phyloP scores from a whole-genome alignment of 305 asterid genomes.

The Rubia balearica region DNA sequence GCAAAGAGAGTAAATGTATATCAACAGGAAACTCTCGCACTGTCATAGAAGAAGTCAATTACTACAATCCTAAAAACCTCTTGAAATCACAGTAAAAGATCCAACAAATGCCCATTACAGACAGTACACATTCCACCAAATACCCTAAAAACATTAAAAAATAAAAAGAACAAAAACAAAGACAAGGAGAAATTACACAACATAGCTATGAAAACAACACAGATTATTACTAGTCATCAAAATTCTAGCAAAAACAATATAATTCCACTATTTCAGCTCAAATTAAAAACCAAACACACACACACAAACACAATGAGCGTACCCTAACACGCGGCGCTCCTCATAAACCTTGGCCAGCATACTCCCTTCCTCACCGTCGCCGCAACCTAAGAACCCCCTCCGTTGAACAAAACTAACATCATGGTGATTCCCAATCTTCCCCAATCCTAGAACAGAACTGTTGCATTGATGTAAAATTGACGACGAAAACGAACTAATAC shows the following conservation, averaged over 20 bases:
- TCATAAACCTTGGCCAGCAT: conserved; percentile 55
- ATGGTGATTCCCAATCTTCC: conserved; percentile 16
- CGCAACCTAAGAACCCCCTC: conserved; percentile 75
- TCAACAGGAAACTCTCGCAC: neutral
- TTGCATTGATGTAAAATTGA: neutral
- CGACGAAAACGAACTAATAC: conserved; percentile 14
- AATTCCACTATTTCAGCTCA: neutral
- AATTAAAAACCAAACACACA: neutral
- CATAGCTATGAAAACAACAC: neutral
- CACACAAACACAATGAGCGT: no score
- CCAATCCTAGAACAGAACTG: conserved; percentile 9
- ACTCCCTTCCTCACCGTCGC: conserved; percentile 67
- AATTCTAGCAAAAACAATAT: neutral
- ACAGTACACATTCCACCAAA: neutral
- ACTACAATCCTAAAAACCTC: neutral
- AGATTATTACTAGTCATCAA: no score
- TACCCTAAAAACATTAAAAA: no score
- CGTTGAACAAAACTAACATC: conserved; percentile 25
- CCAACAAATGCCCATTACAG: neutral
- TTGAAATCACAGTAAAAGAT: neutral
- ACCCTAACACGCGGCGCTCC: conserved; percentile 44
- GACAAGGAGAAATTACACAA: neutral
- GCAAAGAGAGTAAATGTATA: neutral
- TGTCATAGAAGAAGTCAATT: neutral
- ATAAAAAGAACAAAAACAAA: neutral